Percentiles rank a stretch among this genome's conserved stretches.
Evolutionary conservation across 192 early-diverging fungal species (phyloP).

Genomic region (Irineochytrium annulatum): DNA sequence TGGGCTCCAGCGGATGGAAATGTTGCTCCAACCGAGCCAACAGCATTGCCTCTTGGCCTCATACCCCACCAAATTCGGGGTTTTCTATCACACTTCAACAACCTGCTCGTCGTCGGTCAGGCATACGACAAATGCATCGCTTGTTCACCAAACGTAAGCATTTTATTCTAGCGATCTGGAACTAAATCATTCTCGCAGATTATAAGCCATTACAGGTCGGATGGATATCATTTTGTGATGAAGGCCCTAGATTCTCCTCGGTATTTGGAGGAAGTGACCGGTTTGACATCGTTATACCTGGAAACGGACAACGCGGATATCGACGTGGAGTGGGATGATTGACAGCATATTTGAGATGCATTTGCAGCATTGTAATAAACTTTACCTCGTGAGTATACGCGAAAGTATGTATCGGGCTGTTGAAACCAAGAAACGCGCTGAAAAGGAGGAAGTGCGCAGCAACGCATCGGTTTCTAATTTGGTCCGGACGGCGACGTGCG

Average conservation of each 20-base stretch:
- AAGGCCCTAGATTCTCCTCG: slow-evolving; percentile 68
- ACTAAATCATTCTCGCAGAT: slow-evolving; percentile 21
- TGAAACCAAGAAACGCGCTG: neutral
- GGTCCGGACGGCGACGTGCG: neutral
- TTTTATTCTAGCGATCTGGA: neutral
- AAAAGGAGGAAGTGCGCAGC: neutral
- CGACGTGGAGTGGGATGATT: slow-evolving; percentile 73
- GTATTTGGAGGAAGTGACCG: slow-evolving; percentile 83
- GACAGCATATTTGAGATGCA: neutral
- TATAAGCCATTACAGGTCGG: slow-evolving; percentile 55
- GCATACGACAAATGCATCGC: slow-evolving; percentile 89
- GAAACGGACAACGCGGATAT: slow-evolving; percentile 73
- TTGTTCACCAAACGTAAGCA: slow-evolving; percentile 65
- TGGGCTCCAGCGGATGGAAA: slow-evolving; percentile 49
- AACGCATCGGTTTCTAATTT: neutral
- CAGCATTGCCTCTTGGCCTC: slow-evolving; percentile 56
- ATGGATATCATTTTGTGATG: slow-evolving; percentile 72
- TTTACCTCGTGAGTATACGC: neutral
- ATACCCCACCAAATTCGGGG: slow-evolving; percentile 95
- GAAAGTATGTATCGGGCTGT: neutral
- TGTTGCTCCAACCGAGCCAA: slow-evolving; percentile 29
- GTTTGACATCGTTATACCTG: slow-evolving; percentile 71
- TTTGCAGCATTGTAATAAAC: neutral
- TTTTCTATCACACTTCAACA: slow-evolving; percentile 80
- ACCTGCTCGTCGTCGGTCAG: slow-evolving; percentile 76